A percentile compares a stretch with the other conserved stretches of the same genome.
These are phyloP conservation scores for Pseudogymnoascus sp. DNA, from an alignment of 2,329 filamentous ascomycete species.

Conservation along the genomic window DNA sequence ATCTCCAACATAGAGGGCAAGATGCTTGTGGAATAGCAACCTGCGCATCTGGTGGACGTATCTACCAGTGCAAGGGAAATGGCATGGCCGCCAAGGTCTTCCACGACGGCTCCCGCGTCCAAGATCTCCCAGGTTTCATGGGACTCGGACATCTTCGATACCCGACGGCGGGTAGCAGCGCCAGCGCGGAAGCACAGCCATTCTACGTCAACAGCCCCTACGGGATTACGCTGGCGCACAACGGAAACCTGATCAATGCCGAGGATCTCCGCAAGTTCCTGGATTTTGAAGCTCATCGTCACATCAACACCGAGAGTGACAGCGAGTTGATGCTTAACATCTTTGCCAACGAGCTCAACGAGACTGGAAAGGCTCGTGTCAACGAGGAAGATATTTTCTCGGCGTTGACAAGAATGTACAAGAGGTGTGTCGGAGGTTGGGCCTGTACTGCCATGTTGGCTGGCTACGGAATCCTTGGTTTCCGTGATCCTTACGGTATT, in stretches of 20 bases:
- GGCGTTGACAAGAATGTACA: constrained; percentile 63
- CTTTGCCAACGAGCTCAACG: constrained; percentile 72
- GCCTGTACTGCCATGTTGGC: constrained; percentile 77
- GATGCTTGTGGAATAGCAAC: constrained; percentile 82
- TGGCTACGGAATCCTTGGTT: constrained; percentile 70
- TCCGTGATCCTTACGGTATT: constrained; percentile 73
- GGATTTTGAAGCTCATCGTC: constrained; percentile 29
- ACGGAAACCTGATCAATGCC: constrained; percentile 81
- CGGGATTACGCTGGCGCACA: constrained; percentile 73
- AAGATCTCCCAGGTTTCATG: constrained; percentile 75
- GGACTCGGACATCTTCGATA: constrained; percentile 81
- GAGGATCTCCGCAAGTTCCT: constrained; percentile 52
- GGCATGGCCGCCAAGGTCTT: constrained; percentile 84
- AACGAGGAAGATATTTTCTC: constrained; percentile 71
- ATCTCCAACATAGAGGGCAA: constrained; percentile 66
- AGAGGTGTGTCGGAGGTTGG: constrained; percentile 64
- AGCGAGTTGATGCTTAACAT: constrained; percentile 83
- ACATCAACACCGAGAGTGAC: constrained; percentile 74
- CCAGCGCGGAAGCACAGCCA: constrained; percentile 79
- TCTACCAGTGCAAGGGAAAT: constrained; percentile 85
- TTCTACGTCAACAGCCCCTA: constrained; percentile 88
- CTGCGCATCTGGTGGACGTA: constrained; percentile 64
- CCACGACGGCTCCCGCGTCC: constrained; percentile 64
- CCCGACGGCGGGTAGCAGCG: constrained; percentile 77
- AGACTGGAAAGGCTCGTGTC: constrained; percentile 72